phyloP scores from a whole-genome alignment of 257 asterid genomes.

The Solanum dulcamara region DNA sequence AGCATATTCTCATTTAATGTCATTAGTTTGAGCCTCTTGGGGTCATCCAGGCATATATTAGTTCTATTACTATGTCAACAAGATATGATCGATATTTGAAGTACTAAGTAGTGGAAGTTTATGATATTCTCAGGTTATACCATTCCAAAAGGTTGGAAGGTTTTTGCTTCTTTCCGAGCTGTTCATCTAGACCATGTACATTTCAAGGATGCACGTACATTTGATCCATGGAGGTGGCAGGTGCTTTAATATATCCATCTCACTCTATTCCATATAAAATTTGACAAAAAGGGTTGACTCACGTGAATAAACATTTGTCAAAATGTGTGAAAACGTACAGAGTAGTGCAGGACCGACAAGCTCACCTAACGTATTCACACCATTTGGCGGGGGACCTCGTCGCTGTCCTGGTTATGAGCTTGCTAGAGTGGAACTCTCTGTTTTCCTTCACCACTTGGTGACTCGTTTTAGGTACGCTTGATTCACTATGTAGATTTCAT shows the following conservation, averaged over 20 bases:
- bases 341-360: constrained; percentile 14
- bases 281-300: not conserved
- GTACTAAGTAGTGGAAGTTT: not conserved
- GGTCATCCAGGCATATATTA: not conserved
- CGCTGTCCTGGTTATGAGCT: constrained; percentile 98
- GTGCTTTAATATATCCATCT: constrained; percentile 4
- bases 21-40: not conserved
- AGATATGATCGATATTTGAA: not conserved
- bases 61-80: not conserved
- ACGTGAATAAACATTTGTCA: not conserved
- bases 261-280: not conserved
- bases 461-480: constrained; percentile 62
- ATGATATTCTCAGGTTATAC: constrained; percentile 37
- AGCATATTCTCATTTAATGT: not conserved
- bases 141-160: constrained; percentile 86
- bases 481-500: not conserved
- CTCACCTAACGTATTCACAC: constrained; percentile 40
- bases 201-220: constrained; percentile 83
- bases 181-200: constrained; percentile 72
- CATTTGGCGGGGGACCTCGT: constrained; percentile 97
- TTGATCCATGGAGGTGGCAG: constrained; percentile 99
- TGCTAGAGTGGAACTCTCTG: constrained; percentile 82
- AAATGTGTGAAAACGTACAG: constrained; percentile 9
- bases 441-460: constrained; percentile 83
- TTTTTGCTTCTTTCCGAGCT: constrained; percentile 78